Evolutionary conservation across 2,329 filamentous ascomycete genomes (phyloP).

Genomic region (Verticillium dahliae): DNA sequence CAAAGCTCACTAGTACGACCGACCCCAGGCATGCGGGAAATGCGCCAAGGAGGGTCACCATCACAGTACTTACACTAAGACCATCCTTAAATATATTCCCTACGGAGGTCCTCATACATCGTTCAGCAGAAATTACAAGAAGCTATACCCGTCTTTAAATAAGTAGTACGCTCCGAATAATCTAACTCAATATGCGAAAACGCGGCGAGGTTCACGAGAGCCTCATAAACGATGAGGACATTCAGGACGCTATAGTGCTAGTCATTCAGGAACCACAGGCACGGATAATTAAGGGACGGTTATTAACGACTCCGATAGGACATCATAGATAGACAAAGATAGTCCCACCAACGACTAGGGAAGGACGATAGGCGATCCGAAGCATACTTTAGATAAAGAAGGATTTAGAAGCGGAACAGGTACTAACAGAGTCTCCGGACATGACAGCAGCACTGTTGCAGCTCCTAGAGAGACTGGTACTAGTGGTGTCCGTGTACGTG

Average conservation of each 20-base stretch:
- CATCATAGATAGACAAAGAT: neutral
- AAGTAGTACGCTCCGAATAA: conserved; percentile 1
- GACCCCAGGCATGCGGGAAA: too few species aligned
- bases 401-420: conserved; percentile 9
- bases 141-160: neutral
- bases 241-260: neutral
- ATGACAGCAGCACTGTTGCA: neutral
- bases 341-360: conserved; percentile 3
- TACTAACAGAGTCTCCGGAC: neutral
- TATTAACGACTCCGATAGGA: neutral
- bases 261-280: conserved; percentile 5
- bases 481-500: neutral
- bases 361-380: conserved; percentile 12
- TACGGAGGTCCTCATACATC: too few species aligned
- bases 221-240: conserved; percentile 7
- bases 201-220: conserved; percentile 4
- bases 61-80: too few species aligned
- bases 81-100: too few species aligned
- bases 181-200: conserved; percentile 8
- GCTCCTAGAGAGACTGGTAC: neutral
- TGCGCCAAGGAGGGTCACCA: too few species aligned
- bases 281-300: neutral
- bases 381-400: conserved; percentile 13
- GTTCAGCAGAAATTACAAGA: neutral
- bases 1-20: too few species aligned